phyloP scores from a whole-genome alignment of 345 rosid species.

The Ceriops tagal region DNA sequence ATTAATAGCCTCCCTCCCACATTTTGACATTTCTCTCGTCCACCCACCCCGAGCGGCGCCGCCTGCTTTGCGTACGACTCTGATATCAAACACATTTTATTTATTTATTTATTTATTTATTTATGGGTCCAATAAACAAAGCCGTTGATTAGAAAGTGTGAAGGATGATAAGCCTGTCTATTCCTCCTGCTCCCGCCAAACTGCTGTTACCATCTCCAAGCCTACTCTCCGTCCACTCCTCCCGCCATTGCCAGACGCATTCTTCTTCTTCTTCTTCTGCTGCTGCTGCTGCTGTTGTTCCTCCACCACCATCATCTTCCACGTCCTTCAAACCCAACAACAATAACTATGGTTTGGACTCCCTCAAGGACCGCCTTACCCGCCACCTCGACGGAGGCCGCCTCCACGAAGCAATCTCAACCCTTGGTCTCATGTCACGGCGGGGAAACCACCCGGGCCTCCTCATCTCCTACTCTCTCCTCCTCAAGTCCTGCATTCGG shows the following conservation, averaged over 20 bases:
- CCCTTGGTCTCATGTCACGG: constrained; percentile 46
- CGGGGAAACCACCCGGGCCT: constrained; percentile 44
- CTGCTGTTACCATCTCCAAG: constrained; percentile 20
- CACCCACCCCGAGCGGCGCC: no score
- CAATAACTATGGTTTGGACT: background rate
- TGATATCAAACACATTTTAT: background rate
- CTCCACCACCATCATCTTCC: constrained; percentile 9
- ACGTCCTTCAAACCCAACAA: constrained; percentile 12
- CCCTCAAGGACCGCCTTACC: constrained; percentile 38
- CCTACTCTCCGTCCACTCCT: background rate
- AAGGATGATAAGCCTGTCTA: constrained; percentile 29
- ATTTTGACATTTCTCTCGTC: background rate
- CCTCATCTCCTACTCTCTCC: constrained; percentile 50
- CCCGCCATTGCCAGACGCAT: no score
- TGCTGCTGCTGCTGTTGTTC: background rate
- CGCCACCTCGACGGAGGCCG: constrained; percentile 50
- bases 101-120: no score
- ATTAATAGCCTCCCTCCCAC: no score
- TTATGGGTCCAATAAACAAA: no score
- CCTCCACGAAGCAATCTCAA: constrained; percentile 50
- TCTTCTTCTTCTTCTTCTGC: no score
- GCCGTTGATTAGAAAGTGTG: no score
- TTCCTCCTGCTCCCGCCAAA: constrained; percentile 41
- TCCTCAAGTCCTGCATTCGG: constrained; percentile 75
- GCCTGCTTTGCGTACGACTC: no score